These are phyloP conservation scores for Annona cherimola DNA, from an alignment of 164 flowering plant genomes.

Conservation along the genomic window DNA sequence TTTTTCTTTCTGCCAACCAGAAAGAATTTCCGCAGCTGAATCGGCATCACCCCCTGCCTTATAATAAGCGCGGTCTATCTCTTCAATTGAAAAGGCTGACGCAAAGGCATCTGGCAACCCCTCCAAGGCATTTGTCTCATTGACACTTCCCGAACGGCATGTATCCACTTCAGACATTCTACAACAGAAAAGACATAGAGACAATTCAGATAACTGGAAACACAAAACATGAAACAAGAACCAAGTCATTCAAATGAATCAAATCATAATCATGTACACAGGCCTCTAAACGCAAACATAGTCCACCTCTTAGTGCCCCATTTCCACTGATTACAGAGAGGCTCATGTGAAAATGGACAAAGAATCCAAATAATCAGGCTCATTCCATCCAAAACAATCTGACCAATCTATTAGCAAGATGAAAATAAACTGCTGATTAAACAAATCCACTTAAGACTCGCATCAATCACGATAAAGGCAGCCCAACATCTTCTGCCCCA, in stretches of 20 bases:
- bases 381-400: too few relatives aligned
- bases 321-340: too few relatives aligned
- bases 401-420: too few relatives aligned
- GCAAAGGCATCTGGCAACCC: slow-evolving; percentile 50
- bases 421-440: too few relatives aligned
- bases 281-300: too few relatives aligned
- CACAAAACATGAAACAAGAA: neutral
- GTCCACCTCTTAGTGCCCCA: too few relatives aligned
- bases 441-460: too few relatives aligned
- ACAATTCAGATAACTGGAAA: neutral
- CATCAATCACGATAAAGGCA: too few relatives aligned
- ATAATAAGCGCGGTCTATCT: slow-evolving; percentile 54
- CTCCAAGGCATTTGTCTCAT: slow-evolving; percentile 32
- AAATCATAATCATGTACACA: too few relatives aligned
- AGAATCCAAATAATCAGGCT: too few relatives aligned
- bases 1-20: slow-evolving; percentile 17
- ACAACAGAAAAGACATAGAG: neutral
- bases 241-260: neutral
- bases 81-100: slow-evolving; percentile 31
- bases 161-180: slow-evolving; percentile 1
- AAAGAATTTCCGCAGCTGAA: slow-evolving; percentile 39
- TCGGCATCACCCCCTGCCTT: slow-evolving; percentile 38
- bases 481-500: too few relatives aligned
- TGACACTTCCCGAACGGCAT: slow-evolving; percentile 12
- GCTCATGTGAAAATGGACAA: too few relatives aligned